These are phyloP conservation scores for Rugonectria rugulosa DNA, from an alignment of 2,329 filamentous ascomycete species.

Conservation along the genomic window DNA sequence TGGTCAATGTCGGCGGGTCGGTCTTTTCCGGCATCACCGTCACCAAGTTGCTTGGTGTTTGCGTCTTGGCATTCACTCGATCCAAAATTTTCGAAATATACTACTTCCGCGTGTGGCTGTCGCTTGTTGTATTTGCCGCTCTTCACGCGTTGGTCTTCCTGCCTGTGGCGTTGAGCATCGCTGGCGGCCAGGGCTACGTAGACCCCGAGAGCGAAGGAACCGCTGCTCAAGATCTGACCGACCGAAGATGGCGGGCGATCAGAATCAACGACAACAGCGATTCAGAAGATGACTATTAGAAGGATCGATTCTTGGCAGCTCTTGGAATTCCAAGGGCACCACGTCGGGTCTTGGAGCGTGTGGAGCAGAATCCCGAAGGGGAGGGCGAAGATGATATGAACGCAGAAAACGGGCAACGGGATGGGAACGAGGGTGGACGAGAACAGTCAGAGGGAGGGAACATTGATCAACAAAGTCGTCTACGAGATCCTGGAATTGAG, in stretches of 20 bases:
- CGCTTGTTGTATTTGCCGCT: conserved; percentile 88
- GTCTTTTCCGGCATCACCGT: conserved; percentile 97
- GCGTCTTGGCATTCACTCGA: conserved; percentile 89
- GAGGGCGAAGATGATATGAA: not conserved
- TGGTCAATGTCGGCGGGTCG: conserved; percentile 93
- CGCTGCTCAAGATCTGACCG: conserved; percentile 86
- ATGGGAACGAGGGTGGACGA: not conserved
- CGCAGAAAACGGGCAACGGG: not conserved
- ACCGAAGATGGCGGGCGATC: conserved; percentile 78
- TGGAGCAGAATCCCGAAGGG: not conserved
- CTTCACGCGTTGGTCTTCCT: conserved; percentile 90
- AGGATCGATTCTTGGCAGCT: conserved; percentile 11
- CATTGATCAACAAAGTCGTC: no score
- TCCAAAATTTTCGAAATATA: conserved; percentile 99
- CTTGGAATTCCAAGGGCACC: not conserved
- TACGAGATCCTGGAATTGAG: no score
- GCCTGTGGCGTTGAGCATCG: conserved; percentile 85
- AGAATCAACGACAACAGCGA: conserved; percentile 79
- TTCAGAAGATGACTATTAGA: conserved; percentile 70
- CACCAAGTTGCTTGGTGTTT: conserved; percentile 92
- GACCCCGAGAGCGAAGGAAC: conserved; percentile 89
- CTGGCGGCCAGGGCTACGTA: conserved; percentile 86
- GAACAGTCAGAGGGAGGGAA: not conserved
- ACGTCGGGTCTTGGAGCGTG: not conserved
- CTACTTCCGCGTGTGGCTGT: conserved; percentile 97